Evolutionary conservation across 805 yeast species (phyloP).

Genomic region (Candida yuanshanica): DNA sequence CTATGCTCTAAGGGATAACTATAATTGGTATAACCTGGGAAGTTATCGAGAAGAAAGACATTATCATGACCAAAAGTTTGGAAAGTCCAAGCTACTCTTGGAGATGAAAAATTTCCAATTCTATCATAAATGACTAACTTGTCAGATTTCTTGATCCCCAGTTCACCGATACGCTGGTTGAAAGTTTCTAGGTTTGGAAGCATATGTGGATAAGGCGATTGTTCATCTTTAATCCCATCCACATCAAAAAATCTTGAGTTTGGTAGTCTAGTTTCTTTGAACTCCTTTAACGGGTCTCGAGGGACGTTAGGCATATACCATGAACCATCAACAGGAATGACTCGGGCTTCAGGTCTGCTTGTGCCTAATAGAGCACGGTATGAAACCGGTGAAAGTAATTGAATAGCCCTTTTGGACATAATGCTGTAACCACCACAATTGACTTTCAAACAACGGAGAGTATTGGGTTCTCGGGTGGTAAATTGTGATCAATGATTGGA

Average conservation of each 20-base stretch:
- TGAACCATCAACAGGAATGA: constrained; percentile 74
- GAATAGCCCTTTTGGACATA: constrained; percentile 24
- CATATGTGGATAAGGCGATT: constrained; percentile 84
- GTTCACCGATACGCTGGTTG: constrained; percentile 40
- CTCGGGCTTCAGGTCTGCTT: constrained; percentile 19
- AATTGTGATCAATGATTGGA: no score
- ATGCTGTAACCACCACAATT: no score
- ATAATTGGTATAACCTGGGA: constrained; percentile 39
- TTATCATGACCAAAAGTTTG: constrained; percentile 70
- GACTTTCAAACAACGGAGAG: no score
- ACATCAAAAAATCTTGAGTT: constrained; percentile 73
- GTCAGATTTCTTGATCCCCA: constrained; percentile 56
- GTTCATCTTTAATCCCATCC: constrained; percentile 55
- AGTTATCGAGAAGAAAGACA: constrained; percentile 69
- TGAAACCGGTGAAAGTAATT: constrained; percentile 20
- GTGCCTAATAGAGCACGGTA: constrained; percentile 19
- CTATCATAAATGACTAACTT: constrained; percentile 78
- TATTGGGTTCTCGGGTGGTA: no score
- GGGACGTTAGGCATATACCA: constrained; percentile 87
- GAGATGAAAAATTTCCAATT: constrained; percentile 78
- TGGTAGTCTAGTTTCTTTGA: constrained; percentile 51
- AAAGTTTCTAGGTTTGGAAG: constrained; percentile 60
- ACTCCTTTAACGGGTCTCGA: constrained; percentile 54
- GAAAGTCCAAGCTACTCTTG: constrained; percentile 91
- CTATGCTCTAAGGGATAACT: constrained; percentile 41